Percentiles rank a stretch among this genome's conserved stretches.
These are phyloP conservation scores for Fusarium ramigenum DNA, from an alignment of 2,329 filamentous ascomycete genomes.

Conservation along the genomic window DNA sequence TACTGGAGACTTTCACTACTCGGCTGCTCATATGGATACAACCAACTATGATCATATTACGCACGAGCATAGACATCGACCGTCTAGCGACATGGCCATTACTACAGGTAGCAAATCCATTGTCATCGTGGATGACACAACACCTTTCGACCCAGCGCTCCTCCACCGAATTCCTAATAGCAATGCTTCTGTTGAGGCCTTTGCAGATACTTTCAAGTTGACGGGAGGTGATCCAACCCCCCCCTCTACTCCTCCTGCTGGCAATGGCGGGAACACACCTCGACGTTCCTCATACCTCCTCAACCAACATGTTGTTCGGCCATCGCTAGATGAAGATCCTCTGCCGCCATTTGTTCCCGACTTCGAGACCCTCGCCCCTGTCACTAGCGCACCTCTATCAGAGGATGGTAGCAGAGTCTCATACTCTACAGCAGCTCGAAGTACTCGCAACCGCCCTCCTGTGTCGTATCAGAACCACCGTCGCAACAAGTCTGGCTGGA, in stretches of 20 bases:
- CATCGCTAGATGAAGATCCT: slow-evolving; percentile 50
- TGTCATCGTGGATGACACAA: slow-evolving; percentile 80
- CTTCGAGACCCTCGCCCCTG: slow-evolving; percentile 51
- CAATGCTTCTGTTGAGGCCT: slow-evolving; percentile 60
- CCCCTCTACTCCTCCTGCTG: slow-evolving; percentile 67
- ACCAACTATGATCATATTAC: slow-evolving; percentile 48
- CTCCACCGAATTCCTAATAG: slow-evolving; percentile 60
- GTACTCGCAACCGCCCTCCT: slow-evolving; percentile 42
- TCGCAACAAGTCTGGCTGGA: slow-evolving; percentile 59
- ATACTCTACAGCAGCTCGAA: slow-evolving; percentile 40
- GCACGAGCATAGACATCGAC: slow-evolving; percentile 49
- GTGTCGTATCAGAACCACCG: slow-evolving; percentile 51
- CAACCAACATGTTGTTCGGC: slow-evolving; percentile 55
- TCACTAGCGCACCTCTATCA: slow-evolving; percentile 42
- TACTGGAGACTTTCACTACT: slow-evolving; percentile 52
- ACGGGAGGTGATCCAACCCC: slow-evolving; percentile 65
- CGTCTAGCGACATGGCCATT: slow-evolving; percentile 65
- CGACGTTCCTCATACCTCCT: slow-evolving; percentile 66
- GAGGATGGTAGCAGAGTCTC: slow-evolving; percentile 49
- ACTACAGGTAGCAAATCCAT: slow-evolving; percentile 90
- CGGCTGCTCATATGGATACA: slow-evolving; percentile 55
- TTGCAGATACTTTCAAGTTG: slow-evolving; percentile 62
- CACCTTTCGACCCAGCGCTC: slow-evolving; percentile 57
- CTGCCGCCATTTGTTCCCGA: slow-evolving; percentile 61
- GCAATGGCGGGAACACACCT: slow-evolving; percentile 53